Evolutionary conservation across 2,329 filamentous ascomycete genomes (phyloP).

Genomic region (Paecilomyces dactylethromorphus): DNA sequence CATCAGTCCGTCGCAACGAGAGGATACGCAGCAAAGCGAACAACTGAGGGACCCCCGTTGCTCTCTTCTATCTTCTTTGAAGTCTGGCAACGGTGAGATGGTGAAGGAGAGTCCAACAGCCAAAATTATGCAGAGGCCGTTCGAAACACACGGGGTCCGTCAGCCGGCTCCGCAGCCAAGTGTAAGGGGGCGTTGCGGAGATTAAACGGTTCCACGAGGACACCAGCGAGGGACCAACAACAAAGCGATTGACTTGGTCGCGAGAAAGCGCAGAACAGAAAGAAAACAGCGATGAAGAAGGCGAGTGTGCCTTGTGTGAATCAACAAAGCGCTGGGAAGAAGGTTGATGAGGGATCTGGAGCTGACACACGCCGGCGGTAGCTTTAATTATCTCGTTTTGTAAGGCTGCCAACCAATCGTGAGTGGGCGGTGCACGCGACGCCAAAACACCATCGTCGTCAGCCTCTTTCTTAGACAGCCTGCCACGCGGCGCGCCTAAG

Average conservation of each 20-base stretch:
- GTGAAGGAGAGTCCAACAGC: neutral
- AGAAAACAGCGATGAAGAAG: neutral
- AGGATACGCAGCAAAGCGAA: neutral
- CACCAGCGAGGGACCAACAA: neutral
- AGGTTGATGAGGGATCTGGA: neutral
- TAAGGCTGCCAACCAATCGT: neutral
- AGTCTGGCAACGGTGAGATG: neutral
- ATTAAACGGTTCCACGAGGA: slow-evolving; percentile 3
- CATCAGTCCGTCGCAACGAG: neutral
- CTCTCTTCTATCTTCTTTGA: neutral
- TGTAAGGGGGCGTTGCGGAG: slow-evolving; percentile 3
- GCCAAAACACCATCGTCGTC: neutral
- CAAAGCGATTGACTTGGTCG: neutral
- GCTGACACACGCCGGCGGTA: neutral
- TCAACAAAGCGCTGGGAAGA: neutral
- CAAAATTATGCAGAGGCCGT: neutral
- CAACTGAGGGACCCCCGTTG: neutral
- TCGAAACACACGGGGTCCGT: neutral
- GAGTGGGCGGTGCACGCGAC: neutral
- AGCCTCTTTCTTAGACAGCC: neutral
- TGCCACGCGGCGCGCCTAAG: neutral
- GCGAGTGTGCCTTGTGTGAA: too few relatives aligned
- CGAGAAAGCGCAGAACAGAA: neutral
- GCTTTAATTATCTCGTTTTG: neutral
- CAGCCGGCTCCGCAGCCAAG: neutral